Conservation (phyloP, 2,329 filamentous ascomycete species). For the Teratosphaeria viscida region DNA sequence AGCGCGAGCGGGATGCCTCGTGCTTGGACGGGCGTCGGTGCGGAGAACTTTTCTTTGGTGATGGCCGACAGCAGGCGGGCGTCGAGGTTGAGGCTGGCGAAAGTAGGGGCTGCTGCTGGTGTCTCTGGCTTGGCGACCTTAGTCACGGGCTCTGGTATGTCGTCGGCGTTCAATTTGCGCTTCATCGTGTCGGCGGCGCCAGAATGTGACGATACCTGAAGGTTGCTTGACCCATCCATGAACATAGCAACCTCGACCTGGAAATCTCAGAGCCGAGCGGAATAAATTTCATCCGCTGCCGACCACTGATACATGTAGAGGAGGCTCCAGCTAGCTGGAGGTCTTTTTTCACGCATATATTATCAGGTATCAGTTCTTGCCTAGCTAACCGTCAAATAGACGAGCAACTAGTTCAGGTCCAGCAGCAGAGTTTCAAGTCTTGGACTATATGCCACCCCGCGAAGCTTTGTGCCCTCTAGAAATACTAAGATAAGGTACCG, state of each 20-base stretch:
- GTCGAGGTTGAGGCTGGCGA: constrained; percentile 71
- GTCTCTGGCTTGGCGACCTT: constrained; percentile 6
- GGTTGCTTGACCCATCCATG: background rate
- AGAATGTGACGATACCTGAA: background rate
- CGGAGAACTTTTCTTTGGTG: constrained; percentile 70
- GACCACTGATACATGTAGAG: no score
- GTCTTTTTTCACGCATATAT: no score
- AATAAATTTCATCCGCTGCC: no score
- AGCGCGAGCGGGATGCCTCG: constrained; percentile 81
- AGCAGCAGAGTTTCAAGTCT: no score
- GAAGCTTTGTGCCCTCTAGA: no score
- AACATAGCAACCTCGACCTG: no score
- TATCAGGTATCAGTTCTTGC: no score
- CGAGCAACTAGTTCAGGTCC: no score
- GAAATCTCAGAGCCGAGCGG: background rate
- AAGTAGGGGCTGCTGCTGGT: constrained; percentile 37
- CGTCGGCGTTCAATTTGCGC: constrained; percentile 40
- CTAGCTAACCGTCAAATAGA: no score
- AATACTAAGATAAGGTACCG: no score
- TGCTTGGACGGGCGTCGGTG: constrained; percentile 79
- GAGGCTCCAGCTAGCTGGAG: no score
- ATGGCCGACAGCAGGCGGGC: constrained; percentile 76
- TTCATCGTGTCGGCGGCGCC: constrained; percentile 26
- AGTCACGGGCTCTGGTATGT: constrained; percentile 31
- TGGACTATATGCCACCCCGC: no score